Percentiles rank a stretch among this genome's conserved stretches.
Evolutionary conservation across 495 filamentous ascomycete species (phyloP).

Genomic region (Penicillium waksmanii): DNA sequence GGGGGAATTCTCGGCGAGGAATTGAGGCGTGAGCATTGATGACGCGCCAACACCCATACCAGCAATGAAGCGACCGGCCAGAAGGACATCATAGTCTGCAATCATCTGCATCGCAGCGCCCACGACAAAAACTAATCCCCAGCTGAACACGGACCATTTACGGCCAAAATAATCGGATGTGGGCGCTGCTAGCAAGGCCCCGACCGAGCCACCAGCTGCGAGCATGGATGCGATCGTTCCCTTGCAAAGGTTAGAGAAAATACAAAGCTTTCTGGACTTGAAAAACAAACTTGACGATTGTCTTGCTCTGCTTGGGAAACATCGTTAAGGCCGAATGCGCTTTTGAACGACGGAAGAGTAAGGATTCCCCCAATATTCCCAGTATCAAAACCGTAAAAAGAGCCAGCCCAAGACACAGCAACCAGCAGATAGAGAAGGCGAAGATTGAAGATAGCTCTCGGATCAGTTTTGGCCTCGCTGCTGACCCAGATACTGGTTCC

Average conservation of each 20-base stretch:
- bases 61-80: conserved; percentile 45
- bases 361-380: conserved; percentile 69
- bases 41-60: conserved; percentile 36
- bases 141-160: conserved; percentile 53
- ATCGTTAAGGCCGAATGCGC: conserved; percentile 33
- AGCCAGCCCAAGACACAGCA: conserved; percentile 31
- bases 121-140: conserved; percentile 56
- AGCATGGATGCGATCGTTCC: conserved; percentile 65
- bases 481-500: conserved; percentile 33
- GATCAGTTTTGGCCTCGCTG: conserved; percentile 28
- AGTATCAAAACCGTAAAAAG: conserved; percentile 62
- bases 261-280: not conserved
- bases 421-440: conserved; percentile 28
- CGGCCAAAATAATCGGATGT: conserved; percentile 59
- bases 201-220: conserved; percentile 63
- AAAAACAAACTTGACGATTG: conserved; percentile 21
- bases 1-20: conserved; percentile 38
- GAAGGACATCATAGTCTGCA: conserved; percentile 44
- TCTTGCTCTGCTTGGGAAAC: conserved; percentile 22
- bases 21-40: conserved; percentile 29
- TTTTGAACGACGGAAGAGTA: conserved; percentile 59
- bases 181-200: conserved; percentile 56
- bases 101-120: conserved; percentile 62
- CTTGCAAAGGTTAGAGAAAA: conserved; percentile 18
- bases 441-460: conserved; percentile 33